Evolutionary conservation across 768 basidiomycete genomes (phyloP).

Genomic region (Coprinopsis marcescibilis): DNA sequence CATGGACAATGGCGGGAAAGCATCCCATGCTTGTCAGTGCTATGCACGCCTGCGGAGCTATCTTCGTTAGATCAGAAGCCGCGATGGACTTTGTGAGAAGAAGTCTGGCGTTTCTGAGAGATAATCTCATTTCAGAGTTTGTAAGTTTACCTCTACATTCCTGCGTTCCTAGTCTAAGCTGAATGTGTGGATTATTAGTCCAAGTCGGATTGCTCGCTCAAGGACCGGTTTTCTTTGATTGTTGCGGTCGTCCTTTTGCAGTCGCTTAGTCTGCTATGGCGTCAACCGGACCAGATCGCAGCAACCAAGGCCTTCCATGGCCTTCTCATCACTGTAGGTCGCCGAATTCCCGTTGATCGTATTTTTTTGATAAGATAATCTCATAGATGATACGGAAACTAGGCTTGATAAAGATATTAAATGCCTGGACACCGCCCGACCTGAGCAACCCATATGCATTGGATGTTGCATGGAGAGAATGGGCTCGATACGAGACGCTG

Average conservation of each 20-base stretch:
- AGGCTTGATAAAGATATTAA: slow-evolving; percentile 37
- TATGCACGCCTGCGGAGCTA: slow-evolving; percentile 59
- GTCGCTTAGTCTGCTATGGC: slow-evolving; percentile 52
- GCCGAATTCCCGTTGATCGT: neutral
- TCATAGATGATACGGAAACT: slow-evolving; percentile 42
- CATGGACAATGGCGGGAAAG: slow-evolving; percentile 43
- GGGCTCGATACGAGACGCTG: slow-evolving; percentile 50
- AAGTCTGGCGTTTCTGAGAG: slow-evolving; percentile 37
- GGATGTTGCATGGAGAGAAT: slow-evolving; percentile 48
- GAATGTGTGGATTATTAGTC: slow-evolving; percentile 25
- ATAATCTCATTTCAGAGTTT: slow-evolving; percentile 47
- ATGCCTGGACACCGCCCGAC: slow-evolving; percentile 39
- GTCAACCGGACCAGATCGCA: slow-evolving; percentile 41
- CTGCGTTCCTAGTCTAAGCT: slow-evolving; percentile 3
- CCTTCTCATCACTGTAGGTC: slow-evolving; percentile 53
- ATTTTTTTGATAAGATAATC: neutral
- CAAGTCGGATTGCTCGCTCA: slow-evolving; percentile 28
- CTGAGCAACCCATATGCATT: slow-evolving; percentile 28
- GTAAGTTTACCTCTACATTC: slow-evolving; percentile 33
- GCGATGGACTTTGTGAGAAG: slow-evolving; percentile 45
- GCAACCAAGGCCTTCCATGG: slow-evolving; percentile 51
- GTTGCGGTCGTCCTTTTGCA: slow-evolving; percentile 47
- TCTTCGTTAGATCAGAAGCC: slow-evolving; percentile 45
- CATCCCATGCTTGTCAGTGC: slow-evolving; percentile 45
- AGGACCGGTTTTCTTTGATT: slow-evolving; percentile 38